A percentile compares a stretch with the other conserved stretches of the same genome.
phyloP scores from a whole-genome alignment of 768 basidiomycete species.

The Podaxis pistillaris region DNA sequence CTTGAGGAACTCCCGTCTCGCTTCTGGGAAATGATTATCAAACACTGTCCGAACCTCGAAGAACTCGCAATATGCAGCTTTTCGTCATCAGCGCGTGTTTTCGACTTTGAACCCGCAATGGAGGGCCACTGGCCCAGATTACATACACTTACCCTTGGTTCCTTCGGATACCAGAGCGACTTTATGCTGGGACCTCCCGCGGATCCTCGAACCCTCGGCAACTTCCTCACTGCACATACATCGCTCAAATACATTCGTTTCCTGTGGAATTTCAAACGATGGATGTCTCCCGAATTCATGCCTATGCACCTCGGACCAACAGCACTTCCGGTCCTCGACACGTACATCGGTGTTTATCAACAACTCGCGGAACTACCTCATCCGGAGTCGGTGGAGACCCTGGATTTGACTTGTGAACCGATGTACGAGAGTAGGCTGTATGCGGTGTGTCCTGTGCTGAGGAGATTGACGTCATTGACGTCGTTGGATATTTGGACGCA shows the following conservation, averaged over 20 bases:
- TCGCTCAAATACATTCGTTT: slow-evolving; percentile 41
- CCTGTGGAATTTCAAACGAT: slow-evolving; percentile 50
- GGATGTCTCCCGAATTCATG: slow-evolving; percentile 43
- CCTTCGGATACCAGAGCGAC: slow-evolving; percentile 48
- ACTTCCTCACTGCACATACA: slow-evolving; percentile 38
- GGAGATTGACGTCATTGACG: slow-evolving; percentile 34
- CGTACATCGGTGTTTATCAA: slow-evolving; percentile 47
- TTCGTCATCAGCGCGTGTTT: slow-evolving; percentile 43
- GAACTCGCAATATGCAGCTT: slow-evolving; percentile 51
- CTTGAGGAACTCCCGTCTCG: slow-evolving; percentile 37
- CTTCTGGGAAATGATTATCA: slow-evolving; percentile 49
- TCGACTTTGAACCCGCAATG: slow-evolving; percentile 41
- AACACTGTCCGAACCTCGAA: slow-evolving; percentile 45
- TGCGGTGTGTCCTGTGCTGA: slow-evolving; percentile 33
- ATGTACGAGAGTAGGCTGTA: slow-evolving; percentile 35
- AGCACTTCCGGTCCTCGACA: slow-evolving; percentile 34
- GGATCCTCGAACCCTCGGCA: slow-evolving; percentile 27
- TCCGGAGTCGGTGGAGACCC: slow-evolving; percentile 32
- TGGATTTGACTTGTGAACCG: slow-evolving; percentile 51
- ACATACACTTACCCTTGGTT: slow-evolving; percentile 44
- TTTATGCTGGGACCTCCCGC: slow-evolving; percentile 34
- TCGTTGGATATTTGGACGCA: slow-evolving; percentile 50
- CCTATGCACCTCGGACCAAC: slow-evolving; percentile 29
- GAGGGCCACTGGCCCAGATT: slow-evolving; percentile 39
- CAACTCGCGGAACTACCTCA: slow-evolving; percentile 41